Evolutionary conservation across 805 yeast genomes (phyloP), one percentile per base, ranked within the genome.

Genomic region (Yarrowia bubula): DNA sequence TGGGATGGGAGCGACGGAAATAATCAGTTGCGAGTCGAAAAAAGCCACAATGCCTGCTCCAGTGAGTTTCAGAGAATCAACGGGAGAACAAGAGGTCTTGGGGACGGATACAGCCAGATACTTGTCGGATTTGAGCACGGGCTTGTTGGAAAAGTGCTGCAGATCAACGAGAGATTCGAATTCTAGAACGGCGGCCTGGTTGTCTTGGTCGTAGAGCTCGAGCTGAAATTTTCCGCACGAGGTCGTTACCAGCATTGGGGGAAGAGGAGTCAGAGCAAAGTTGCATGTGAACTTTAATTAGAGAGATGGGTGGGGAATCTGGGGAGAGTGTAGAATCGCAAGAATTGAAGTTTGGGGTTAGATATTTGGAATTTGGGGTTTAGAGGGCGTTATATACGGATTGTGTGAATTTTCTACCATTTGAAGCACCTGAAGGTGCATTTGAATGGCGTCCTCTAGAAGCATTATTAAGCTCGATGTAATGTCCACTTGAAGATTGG

Each of bases 161-260:
- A 43, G 51, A 7, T 58, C 64, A n/a, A 58, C 64, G 22, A 58
- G 64, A 22, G 51, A 43, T 58, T 58, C 64, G 11, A 55, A 55
- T 55, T 55, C 61, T 18, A 38, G 22, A 18, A 55, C 61, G 37
- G 47, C 47, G 35, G 47, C 61, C 38, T 37, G 47, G 64, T 58
- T 58, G 51, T 58, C 51, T 32, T 32, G 33, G 33, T 33, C 43
- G 51, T 58, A 58, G 51, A 58, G 64, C 64, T 58, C 64, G 51
- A 58, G 51, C 42, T 43, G 42, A 44, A 58, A 58, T 39, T 55
- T 55, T 55, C 61, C 61, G 47, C 61, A 55, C 41, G 61, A 55
- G 13, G 61, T 55, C 35, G 47, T 55, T 28, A 55, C 47, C 47
- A 55, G 47, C 61, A 55, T 55, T 39, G 61, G 61, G 17, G 35